A percentile compares a stretch with the other conserved stretches of the same genome.
phyloP scores from a whole-genome alignment of 2,329 filamentous ascomycete genomes.

The Neurospora crassa region DNA sequence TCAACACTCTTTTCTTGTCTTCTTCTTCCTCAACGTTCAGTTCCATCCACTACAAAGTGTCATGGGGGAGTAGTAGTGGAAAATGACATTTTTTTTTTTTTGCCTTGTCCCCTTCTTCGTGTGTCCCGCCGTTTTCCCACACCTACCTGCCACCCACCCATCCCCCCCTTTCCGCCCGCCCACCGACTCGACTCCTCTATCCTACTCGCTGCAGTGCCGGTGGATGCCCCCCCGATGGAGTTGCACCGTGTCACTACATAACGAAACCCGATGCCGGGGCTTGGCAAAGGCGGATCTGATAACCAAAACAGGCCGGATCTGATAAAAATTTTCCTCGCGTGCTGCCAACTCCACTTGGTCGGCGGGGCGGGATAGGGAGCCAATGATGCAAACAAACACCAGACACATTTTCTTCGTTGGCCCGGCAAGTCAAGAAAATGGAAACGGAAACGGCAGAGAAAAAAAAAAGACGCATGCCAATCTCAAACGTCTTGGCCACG shows the following conservation, averaged over 20 bases:
- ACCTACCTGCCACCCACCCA: neutral
- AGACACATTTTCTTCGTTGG: neutral
- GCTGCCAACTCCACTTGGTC: neutral
- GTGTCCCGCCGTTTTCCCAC: neutral
- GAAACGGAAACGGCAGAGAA: neutral
- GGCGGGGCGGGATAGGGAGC: neutral
- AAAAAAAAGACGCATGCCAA: neutral
- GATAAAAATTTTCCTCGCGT: conserved; percentile 9
- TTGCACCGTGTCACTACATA: neutral
- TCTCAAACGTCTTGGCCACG: neutral
- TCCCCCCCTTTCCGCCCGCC: neutral
- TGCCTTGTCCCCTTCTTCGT: neutral
- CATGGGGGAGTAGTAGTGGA: neutral
- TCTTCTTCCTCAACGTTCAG: neutral
- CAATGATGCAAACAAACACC: neutral
- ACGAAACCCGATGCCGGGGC: conserved; percentile 12
- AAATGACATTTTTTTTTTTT: neutral
- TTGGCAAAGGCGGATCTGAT: conserved; percentile 15
- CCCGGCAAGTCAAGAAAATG: neutral
- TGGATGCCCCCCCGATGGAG: neutral
- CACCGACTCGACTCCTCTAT: too few species aligned
- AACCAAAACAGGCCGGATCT: conserved; percentile 12
- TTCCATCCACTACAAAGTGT: neutral
- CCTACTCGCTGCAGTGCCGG: neutral
- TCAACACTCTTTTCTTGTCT: neutral